Evolutionary conservation across 208 protist genomes (phyloP).

Genomic region (Trypanosoma lewisi): DNA sequence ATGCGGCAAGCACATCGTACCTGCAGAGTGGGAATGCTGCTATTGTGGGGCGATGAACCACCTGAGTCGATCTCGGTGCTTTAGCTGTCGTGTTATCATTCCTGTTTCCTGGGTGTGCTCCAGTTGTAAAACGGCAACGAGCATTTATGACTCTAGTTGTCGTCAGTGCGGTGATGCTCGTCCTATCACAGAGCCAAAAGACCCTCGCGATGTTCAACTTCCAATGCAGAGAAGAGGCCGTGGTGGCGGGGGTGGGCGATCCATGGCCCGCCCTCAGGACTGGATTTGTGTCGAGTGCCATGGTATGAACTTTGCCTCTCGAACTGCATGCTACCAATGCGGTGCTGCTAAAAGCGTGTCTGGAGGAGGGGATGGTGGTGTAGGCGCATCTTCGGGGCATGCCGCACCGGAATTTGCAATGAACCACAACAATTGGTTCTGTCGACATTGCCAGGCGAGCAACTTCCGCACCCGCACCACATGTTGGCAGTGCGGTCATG

Average conservation of each 20-base stretch:
- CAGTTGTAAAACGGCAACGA: conserved; percentile 48
- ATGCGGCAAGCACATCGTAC: conserved; percentile 58
- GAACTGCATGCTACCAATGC: conserved; percentile 76
- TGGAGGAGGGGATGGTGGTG: not conserved
- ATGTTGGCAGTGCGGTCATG: conserved; percentile 79
- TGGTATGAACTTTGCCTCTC: conserved; percentile 68
- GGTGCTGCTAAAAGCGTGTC: conserved; percentile 21
- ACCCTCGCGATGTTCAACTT: conserved; percentile 30
- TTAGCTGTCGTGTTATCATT: conserved; percentile 66
- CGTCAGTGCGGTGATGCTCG: conserved; percentile 47
- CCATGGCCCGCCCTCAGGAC: conserved; percentile 24
- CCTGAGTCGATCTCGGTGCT: conserved; percentile 67
- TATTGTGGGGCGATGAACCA: conserved; percentile 83
- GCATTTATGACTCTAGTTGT: conserved; percentile 79
- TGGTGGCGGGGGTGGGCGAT: conserved; percentile 9
- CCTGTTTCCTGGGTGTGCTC: conserved; percentile 72
- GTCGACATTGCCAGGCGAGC: conserved; percentile 64
- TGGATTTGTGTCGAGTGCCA: conserved; percentile 76
- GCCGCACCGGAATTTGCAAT: conserved; percentile 5
- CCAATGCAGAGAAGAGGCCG: not conserved
- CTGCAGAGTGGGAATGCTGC: conserved; percentile 79
- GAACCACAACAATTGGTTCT: conserved; percentile 84
- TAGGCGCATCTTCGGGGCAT: not conserved
- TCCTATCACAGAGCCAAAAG: conserved; percentile 47
- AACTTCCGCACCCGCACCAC: conserved; percentile 82